A percentile compares a stretch with the other conserved stretches of the same genome.
Conservation (phyloP, 1,139 yeast genomes). For the Diutina pseudorugosa region DNA sequence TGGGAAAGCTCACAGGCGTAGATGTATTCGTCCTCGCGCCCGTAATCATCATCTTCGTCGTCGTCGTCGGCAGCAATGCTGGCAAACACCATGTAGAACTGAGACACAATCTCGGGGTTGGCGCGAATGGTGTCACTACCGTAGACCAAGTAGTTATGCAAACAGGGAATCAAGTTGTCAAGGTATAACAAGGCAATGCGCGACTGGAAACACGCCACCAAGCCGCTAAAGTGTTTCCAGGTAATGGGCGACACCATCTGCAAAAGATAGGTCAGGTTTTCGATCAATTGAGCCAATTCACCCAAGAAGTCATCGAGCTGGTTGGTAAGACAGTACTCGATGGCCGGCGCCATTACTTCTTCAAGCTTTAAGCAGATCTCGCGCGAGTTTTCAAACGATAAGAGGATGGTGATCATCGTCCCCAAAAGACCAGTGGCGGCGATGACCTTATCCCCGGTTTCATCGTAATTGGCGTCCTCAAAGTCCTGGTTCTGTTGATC, state of each 20-base stretch:
- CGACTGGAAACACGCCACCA: slow-evolving; percentile 41
- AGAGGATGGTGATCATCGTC: slow-evolving; percentile 76
- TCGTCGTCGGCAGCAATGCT: slow-evolving; percentile 27
- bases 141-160: slow-evolving; percentile 68
- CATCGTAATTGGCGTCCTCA: slow-evolving; percentile 30
- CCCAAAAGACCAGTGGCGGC: slow-evolving; percentile 82
- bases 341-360: slow-evolving; percentile 61
- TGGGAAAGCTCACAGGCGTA: slow-evolving; percentile 44
- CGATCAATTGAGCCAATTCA: slow-evolving; percentile 76
- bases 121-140: slow-evolving; percentile 42
- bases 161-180: slow-evolving; percentile 66
- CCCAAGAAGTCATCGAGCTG: slow-evolving; percentile 68
- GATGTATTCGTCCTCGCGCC: slow-evolving; percentile 26
- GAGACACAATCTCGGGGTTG: slow-evolving; percentile 14
- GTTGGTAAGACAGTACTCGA: slow-evolving; percentile 51
- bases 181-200: slow-evolving; percentile 50
- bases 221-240: slow-evolving; percentile 59
- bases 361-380: slow-evolving; percentile 60
- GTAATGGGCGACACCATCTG: slow-evolving; percentile 60
- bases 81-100: slow-evolving; percentile 22
- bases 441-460: slow-evolving; percentile 66
- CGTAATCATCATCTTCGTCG: slow-evolving; percentile 21
- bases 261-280: slow-evolving; percentile 69
- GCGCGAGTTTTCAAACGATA: slow-evolving; percentile 74
- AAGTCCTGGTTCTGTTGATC: slow-evolving; percentile 43